These are phyloP conservation scores for Zygnema cylindricum DNA, from an alignment of 139 green algal species.

Conservation along the genomic window DNA sequence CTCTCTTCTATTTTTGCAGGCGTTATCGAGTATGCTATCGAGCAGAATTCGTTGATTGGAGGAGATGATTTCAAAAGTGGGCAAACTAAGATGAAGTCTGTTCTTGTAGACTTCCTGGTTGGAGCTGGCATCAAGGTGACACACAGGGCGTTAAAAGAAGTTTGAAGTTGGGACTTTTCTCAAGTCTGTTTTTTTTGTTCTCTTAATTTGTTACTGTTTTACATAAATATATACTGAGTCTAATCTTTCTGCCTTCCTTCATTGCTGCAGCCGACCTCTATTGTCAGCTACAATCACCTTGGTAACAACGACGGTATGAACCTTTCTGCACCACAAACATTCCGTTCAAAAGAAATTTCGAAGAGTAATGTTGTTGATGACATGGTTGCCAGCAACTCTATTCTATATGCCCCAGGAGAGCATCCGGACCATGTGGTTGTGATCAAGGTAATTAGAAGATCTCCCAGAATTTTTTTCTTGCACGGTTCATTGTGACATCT, in stretches of 20 bases:
- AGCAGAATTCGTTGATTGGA: conserved; percentile 88
- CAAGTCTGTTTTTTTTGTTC: too few relatives aligned
- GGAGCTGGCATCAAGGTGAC: conserved; percentile 92
- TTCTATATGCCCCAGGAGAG: conserved; percentile 94
- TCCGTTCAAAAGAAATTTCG: conserved; percentile 92
- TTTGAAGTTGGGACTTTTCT: too few relatives aligned
- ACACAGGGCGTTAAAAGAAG: too few relatives aligned
- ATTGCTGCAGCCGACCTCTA: conserved; percentile 80
- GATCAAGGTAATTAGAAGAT: conserved; percentile 93
- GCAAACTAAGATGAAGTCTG: conserved; percentile 91
- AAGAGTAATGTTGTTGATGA: conserved; percentile 99
- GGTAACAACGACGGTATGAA: conserved; percentile 99
- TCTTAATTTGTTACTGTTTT: too few relatives aligned
- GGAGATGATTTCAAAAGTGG: conserved; percentile 99
- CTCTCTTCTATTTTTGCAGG: conserved; percentile 70
- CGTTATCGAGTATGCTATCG: conserved; percentile 81
- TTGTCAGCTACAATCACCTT: conserved; percentile 99
- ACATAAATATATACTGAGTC: too few relatives aligned
- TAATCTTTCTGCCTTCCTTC: too few relatives aligned
- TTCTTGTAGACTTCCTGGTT: conserved; percentile 97
- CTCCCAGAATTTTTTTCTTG: too few relatives aligned
- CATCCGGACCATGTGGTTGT: conserved; percentile 98
- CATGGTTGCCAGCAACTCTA: conserved; percentile 93
- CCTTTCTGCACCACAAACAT: conserved; percentile 88
- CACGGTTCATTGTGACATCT: too few relatives aligned